Conservation (phyloP, 345 rosid species). For the Bruguiera sexangula region DNA sequence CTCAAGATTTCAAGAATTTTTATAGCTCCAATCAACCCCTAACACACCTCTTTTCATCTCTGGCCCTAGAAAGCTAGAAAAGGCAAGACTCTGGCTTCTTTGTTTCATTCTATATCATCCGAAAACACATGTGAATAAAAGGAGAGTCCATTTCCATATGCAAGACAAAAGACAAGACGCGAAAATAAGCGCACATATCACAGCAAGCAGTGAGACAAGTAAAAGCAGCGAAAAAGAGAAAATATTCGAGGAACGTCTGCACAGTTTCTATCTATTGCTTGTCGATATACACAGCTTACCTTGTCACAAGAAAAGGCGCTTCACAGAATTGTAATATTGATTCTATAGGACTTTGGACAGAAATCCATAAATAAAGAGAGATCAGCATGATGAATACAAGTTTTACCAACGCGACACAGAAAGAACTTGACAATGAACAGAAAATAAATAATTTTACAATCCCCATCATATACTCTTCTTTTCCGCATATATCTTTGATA, state of each 20-base stretch:
- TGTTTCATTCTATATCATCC: no score
- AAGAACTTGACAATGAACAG: background rate
- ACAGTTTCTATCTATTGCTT: background rate
- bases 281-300: background rate
- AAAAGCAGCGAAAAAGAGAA: background rate
- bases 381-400: constrained; percentile 10
- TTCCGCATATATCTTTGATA: background rate
- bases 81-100: no score
- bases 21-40: no score
- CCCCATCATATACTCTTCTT: background rate
- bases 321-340: constrained; percentile 7
- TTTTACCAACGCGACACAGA: constrained; percentile 16
- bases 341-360: constrained; percentile 6
- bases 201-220: background rate
- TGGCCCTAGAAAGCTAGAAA: no score
- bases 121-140: background rate
- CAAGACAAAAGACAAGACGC: background rate
- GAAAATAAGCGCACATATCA: background rate
- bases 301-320: constrained; percentile 5
- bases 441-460: background rate
- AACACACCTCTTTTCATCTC: no score
- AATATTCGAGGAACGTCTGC: background rate
- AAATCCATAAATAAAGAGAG: constrained; percentile 16
- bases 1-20: no score
- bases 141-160: background rate